Evolutionary conservation across 1,139 yeast genomes (phyloP), one percentile per base, ranked within the genome.

Genomic region (Taphrina deformans): DNA sequence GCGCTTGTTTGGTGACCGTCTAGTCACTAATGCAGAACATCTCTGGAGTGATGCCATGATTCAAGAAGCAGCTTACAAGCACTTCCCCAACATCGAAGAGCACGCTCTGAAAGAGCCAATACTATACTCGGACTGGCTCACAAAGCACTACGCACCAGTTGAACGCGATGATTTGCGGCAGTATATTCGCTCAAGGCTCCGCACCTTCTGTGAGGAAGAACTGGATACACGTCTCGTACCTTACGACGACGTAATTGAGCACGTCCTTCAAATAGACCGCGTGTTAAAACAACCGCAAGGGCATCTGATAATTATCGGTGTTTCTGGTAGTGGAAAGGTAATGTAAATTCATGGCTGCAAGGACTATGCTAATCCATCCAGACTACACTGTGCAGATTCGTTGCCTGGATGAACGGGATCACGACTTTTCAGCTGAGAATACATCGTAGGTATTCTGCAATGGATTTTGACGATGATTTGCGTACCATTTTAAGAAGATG

Each of bases 331-430:
- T 70, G 98, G 98, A 0, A 89, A 89, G 31, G 63, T 59, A 59
- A 16, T 27, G 9, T 26, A 70, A 73, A 70, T 56, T 55, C 71
- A 23, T 41, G 29, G n/a, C 14, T 6, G 24, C 31, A 35, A 10
- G 33, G 38, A 63, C 52, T 55, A 31, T 38, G 67, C 70, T 46
- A 18, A 31, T n/a, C 4, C 12, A 9, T n/a, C 10, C 29, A 59
- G 74, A 82, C 89, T 0, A 87, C 95, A 0, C 72, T 91, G 53
- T 80, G 89, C 0, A 83, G 85, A 68, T 92, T 93, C 79, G 97
- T 89, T 3, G 85, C 96, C 0, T 93, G 98, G 98, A 83, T 91
- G 78, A 88, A 89, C 73, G 97, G 97, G 0, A 74, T 89, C 26
- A 82, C 80, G 51, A 80, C 85, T 0, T 77, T 80, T 24, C 90